Evolutionary conservation across 2,329 filamentous ascomycete genomes (phyloP), one percentile per base, ranked within the genome.

Genomic region (Fusarium verrucosum): DNA sequence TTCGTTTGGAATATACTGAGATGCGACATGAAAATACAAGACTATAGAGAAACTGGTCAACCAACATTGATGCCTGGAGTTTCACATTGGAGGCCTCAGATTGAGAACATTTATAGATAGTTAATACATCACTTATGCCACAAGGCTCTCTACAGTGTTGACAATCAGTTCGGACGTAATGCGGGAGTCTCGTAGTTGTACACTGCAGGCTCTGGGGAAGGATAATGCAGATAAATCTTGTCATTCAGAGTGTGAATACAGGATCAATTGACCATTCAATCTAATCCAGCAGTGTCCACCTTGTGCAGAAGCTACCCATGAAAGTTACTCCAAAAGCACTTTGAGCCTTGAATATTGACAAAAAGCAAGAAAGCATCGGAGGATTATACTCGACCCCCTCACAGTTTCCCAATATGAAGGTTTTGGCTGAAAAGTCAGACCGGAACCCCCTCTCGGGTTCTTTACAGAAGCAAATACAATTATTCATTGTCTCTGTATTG

Each of bases 91-190:
- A 40, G 30, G 49, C 41, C 26, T 64, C 63, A 64, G 35, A 66
- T 60, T 67, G 63, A 46, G 33, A 49, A 49, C 33, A 59, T 38
- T 20, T 33, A 64, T 60, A 66, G 44, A 66, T 50, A 59, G 30
- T 66, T 63, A 66, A 66, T 66, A 43, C 30, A 59, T 28, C 40
- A 51, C 45, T 56, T 42, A 36, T 23, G 38, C 50, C 13, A 47
- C 14, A 28, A 32, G 11, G 10, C 5, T 30, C 5, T 30, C 19
- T 20, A 17, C 5, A 25, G 10, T 7, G 13, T 38, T 35, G 23
- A n/a, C n/a, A n/a, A n/a, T 32, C 28, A 16, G 28, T 35, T 26
- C 1, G 32, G 10, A 26, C 14, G 14, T 13, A 25, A 33, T 19
- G 23, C 17, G 16, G 36, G 42, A 7, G 19, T 43, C 37, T 49